Base-by-base conservation (phyloP, 1,284 basidiomycete genomes). In the Trametes versicolor region DNA sequence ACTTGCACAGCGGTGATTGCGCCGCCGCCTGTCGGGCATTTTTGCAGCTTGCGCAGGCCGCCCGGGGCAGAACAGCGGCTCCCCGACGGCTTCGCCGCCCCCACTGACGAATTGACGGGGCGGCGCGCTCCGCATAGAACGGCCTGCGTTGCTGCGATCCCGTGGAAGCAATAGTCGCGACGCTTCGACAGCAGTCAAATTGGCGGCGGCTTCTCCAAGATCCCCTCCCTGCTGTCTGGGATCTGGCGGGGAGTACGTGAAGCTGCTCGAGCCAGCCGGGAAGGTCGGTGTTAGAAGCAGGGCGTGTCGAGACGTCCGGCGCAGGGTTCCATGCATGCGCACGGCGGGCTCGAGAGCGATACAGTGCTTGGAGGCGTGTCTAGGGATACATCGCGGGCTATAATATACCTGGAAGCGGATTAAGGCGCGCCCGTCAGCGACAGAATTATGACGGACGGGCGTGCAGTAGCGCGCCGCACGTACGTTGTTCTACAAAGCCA, bases 331-430 rank as follows among this genome's bases (percentile, higher is more conserved):
- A 56, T 60, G 13, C 53, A 39, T 56, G 58, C 13, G 23, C 23
- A 36, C 23, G 6, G 25, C 21, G 17, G 19, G 52, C 21, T 21
- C 21, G 21, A 36, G 39, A 48, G 34, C 37, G 54, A 58, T 61
- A 61, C 59, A 61, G 59, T 45, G 37, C 19, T 29, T 19, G 27
- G 52, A 34, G 17, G 43, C 47, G 36, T 50, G 53, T 60, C 63
- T 61, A 64, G 48, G 39, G 41, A 60, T 64, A 60, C 63, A 60
- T 52, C 32, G 47, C 34, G 27, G 32, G 54, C 19, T 34, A 32
- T 37, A 62, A 62, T 62, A 62, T 62, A 45, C 39, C 61, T 62
- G 48, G 17, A 50, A 56, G 6, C 15, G 54, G 54, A 45, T 19
- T 45, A 27, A 41, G 27, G 3, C 29, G 29, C 29, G 29, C 29